Base-by-base conservation (phyloP, 2,329 filamentous ascomycete species). In the Phialemoniopsis sp. region DNA sequence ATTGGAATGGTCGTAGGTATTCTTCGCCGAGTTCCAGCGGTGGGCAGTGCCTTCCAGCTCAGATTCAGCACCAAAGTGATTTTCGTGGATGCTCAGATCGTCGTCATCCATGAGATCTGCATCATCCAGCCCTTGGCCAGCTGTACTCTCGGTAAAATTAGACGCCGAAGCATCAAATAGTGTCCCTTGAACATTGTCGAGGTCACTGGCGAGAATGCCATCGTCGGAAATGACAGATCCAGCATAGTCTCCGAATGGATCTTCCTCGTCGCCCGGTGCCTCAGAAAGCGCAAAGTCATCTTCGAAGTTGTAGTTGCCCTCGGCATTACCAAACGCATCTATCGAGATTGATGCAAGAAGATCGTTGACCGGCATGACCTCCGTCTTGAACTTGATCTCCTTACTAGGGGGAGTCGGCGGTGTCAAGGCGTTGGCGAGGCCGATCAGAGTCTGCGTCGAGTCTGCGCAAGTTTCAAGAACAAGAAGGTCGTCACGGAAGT, bases 381-480 rank as follows among this genome's bases (percentile, higher is more conserved):
- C 80, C 1, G 90, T 96, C 29, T 87, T 78, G 59, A 95, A 98
- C 56, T 93, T 93, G 47, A 83, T 78, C 49, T 86, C 83, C 45
- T 85, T 88, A 53, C 79, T 91, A 2, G 90, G 89, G 1, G 89
- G 85, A 8, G 80, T 82, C 2, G 93, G 91, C 5, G 91, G 93
- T 29, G 83, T 81, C 5, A 98, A 71, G 1, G 85, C 89, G 52
- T 86, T 88, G 13, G 90, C 66, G 32, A 95, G 75, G 3, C 78
- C 74, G 38, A 95, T 84, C 13, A 98, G 72, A 0, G 93, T 98
- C 58, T 96, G 89, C 0, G 89, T 97, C 2, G 93, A 98, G 62
- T 98, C 93, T 21, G 93, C 93, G 54, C 94, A 98, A 1, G 90
- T 94, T 61, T 98, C 93, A 7, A 98, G 67, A 28, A 98, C 83